phyloP scores from a whole-genome alignment of 257 asterid genomes.

The Gynochthodes officinalis region DNA sequence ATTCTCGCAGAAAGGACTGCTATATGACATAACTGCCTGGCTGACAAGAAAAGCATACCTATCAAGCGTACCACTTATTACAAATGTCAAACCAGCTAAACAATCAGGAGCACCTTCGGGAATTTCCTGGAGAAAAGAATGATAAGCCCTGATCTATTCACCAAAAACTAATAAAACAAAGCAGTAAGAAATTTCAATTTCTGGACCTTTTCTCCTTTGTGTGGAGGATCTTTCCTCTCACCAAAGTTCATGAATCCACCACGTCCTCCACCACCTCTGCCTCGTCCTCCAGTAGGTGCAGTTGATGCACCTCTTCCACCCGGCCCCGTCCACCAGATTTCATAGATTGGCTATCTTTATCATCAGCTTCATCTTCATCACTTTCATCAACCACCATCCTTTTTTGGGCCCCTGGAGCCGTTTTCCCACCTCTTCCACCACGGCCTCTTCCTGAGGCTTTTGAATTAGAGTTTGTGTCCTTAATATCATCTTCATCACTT shows the following conservation, averaged over 20 bases:
- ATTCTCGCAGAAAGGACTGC: background rate
- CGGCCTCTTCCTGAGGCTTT: slow-evolving; percentile 75
- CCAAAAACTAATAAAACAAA: slow-evolving; percentile 1
- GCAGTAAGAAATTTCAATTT: slow-evolving; percentile 15
- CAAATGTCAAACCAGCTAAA: slow-evolving; percentile 89
- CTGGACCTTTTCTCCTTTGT: slow-evolving; percentile 93
- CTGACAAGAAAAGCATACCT: slow-evolving; percentile 44
- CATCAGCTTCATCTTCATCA: slow-evolving; percentile 61
- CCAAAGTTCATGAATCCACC: slow-evolving; percentile 97
- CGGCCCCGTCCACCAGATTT: slow-evolving; percentile 89
- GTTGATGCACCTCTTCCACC: slow-evolving; percentile 80
- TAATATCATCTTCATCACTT: slow-evolving; percentile 54
- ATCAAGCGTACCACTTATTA: slow-evolving; percentile 97
- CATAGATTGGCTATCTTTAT: slow-evolving; percentile 44
- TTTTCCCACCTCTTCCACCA: slow-evolving; percentile 58
- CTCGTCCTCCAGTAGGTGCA: slow-evolving; percentile 62
- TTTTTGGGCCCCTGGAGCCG: slow-evolving; percentile 33
- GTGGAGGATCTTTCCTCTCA: slow-evolving; percentile 99
- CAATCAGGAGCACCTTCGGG: slow-evolving; percentile 93
- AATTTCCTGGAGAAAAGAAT: slow-evolving; percentile 65
- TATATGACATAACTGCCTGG: slow-evolving; percentile 11
- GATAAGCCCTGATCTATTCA: slow-evolving; percentile 20
- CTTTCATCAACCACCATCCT: slow-evolving; percentile 45
- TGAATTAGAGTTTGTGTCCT: slow-evolving; percentile 39
- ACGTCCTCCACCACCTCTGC: slow-evolving; percentile 96